Evolutionary conservation across 2,329 filamentous ascomycete genomes (phyloP).

Genomic region (Hypoxylon rubiginosum): DNA sequence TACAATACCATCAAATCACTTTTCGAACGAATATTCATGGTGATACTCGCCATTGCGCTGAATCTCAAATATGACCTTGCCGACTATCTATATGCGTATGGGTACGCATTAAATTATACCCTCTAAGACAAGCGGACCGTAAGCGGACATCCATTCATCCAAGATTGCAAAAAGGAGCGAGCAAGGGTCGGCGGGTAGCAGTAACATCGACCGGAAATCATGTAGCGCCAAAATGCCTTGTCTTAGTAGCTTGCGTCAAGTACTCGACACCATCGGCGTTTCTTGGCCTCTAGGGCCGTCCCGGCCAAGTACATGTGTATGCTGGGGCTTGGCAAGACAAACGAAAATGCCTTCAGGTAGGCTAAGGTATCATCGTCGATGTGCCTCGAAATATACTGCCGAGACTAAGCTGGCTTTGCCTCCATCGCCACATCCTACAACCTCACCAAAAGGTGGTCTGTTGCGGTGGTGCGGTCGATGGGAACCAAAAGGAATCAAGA

Average conservation of each 20-base stretch:
- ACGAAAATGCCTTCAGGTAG: neutral
- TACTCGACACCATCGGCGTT: conserved; percentile 25
- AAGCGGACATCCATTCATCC: conserved; percentile 41
- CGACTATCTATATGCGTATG: neutral
- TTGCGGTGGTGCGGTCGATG: conserved; percentile 4
- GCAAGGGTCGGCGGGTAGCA: conserved; percentile 36
- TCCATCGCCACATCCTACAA: conserved; percentile 9
- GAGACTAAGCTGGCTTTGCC: neutral
- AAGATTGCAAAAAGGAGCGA: conserved; percentile 40
- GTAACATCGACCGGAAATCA: conserved; percentile 24
- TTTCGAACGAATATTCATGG: conserved; percentile 5
- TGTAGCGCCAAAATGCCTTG: conserved; percentile 18
- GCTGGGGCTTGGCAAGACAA: conserved; percentile 11
- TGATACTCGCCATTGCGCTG: conserved; percentile 11
- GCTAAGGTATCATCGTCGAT: conserved; percentile 1
- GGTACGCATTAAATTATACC: neutral
- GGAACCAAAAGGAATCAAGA: conserved; percentile 1
- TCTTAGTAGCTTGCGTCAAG: conserved; percentile 23
- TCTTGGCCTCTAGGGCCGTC: conserved; percentile 7
- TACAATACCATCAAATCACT: conserved; percentile 14
- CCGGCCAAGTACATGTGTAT: conserved; percentile 14
- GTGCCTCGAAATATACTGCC: conserved; percentile 15
- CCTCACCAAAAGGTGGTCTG: neutral
- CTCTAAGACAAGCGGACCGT: conserved; percentile 31
- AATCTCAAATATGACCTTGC: conserved; percentile 5